phyloP scores from a whole-genome alignment of 441 rosid species.

The Croton setiger region DNA sequence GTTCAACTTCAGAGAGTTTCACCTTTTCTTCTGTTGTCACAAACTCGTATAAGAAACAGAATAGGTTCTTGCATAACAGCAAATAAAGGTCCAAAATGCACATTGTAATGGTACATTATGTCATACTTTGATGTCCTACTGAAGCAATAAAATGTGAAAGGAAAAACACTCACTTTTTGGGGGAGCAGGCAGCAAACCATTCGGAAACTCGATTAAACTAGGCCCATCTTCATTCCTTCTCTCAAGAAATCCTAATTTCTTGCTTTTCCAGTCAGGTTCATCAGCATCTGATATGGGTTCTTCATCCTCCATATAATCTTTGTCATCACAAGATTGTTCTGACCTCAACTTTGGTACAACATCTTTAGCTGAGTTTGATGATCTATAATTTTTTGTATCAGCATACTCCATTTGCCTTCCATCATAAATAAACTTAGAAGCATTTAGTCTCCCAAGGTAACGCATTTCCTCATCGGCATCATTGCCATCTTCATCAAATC shows the following conservation, averaged over 20 bases:
- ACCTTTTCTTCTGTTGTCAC: slow-evolving; percentile 62
- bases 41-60: not conserved
- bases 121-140: not conserved
- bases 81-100: not conserved
- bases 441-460: slow-evolving; percentile 56
- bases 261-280: slow-evolving; percentile 42
- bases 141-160: not conserved
- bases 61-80: slow-evolving; percentile 5
- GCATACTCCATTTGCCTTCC: slow-evolving; percentile 41
- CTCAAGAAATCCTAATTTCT: slow-evolving; percentile 52
- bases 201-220: slow-evolving; percentile 63
- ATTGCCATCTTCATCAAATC: slow-evolving; percentile 46
- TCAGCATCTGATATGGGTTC: slow-evolving; percentile 48
- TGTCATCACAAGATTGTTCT: slow-evolving; percentile 36
- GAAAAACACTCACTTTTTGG: slow-evolving; percentile 58
- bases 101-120: not conserved
- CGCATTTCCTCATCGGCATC: slow-evolving; percentile 59
- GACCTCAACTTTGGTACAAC: slow-evolving; percentile 37
- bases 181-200: slow-evolving; percentile 83
- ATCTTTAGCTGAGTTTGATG: slow-evolving; percentile 38
- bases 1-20: slow-evolving; percentile 72
- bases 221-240: slow-evolving; percentile 51
- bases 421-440: slow-evolving; percentile 41
- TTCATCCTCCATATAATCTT: slow-evolving; percentile 40
- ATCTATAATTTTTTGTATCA: slow-evolving; percentile 33